Conservation (phyloP, 495 filamentous ascomycete genomes). For the Aspergillus haitiensis region DNA sequence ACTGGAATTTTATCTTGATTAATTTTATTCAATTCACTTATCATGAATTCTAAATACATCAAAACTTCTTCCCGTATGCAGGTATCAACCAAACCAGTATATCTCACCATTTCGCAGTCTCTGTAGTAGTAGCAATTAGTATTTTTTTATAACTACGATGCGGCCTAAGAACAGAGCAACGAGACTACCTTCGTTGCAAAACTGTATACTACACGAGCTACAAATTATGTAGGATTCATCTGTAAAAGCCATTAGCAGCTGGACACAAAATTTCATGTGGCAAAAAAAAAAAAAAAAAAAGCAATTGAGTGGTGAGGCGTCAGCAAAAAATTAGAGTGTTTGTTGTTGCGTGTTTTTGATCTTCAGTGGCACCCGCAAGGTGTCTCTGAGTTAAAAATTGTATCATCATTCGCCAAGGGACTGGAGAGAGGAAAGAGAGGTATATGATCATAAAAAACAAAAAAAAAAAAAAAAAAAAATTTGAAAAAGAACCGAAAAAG, state of each 20-base stretch:
- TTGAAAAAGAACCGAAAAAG: background rate
- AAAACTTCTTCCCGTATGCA: too few species aligned
- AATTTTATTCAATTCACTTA: background rate
- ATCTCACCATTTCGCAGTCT: too few species aligned
- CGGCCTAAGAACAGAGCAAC: background rate
- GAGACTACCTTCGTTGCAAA: too few species aligned
- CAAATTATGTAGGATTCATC: background rate
- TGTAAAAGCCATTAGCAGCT: constrained; percentile 17
- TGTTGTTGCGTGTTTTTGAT: constrained; percentile 57
- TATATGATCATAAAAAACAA: constrained; percentile 2
- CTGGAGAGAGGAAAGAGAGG: background rate
- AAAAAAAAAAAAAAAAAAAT: constrained; percentile 16
- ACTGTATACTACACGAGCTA: background rate
- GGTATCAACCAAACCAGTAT: too few species aligned
- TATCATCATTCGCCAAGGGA: constrained; percentile 53
- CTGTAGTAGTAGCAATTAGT: background rate
- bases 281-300: constrained; percentile 7
- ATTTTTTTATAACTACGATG: background rate
- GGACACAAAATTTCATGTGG: constrained; percentile 8
- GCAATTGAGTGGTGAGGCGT: constrained; percentile 33
- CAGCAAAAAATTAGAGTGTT: constrained; percentile 67
- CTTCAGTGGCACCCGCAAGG: constrained; percentile 44
- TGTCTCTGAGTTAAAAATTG: constrained; percentile 59
- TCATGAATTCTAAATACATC: too few species aligned
- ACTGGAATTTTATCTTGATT: background rate